Evolutionary conservation across 2,329 filamentous ascomycete species (phyloP).

Genomic region (Taxawa tesnikishii): DNA sequence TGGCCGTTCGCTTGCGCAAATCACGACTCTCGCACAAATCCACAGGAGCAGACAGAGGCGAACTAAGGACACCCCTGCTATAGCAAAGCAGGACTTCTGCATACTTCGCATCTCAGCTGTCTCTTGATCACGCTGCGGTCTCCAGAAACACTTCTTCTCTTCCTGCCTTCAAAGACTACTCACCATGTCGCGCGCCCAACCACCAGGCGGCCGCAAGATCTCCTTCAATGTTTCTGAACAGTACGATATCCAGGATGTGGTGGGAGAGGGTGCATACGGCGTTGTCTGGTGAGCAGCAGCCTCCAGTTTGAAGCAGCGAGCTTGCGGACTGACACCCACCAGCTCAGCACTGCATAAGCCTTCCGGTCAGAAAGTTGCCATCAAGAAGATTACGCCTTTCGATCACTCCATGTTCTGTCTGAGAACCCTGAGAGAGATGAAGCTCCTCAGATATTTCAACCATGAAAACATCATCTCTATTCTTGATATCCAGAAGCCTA

Average conservation of each 20-base stretch:
- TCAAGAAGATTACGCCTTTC: constrained; percentile 99
- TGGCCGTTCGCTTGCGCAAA: too few relatives aligned
- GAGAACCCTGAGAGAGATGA: constrained; percentile 96
- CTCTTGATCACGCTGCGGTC: too few relatives aligned
- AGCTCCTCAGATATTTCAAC: constrained; percentile 96
- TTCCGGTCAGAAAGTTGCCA: constrained; percentile 94
- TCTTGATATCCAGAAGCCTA: constrained; percentile 94
- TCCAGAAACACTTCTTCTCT: too few relatives aligned
- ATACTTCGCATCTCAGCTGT: constrained; percentile 4
- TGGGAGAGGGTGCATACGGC: constrained; percentile 95
- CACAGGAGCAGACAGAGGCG: too few relatives aligned
- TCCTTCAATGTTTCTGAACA: constrained; percentile 99
- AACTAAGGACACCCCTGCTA: too few relatives aligned
- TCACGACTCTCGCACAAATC: too few relatives aligned
- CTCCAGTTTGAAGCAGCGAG: constrained; percentile 1
- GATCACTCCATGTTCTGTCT: constrained; percentile 82
- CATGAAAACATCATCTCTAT: constrained; percentile 99
- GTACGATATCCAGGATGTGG: constrained; percentile 98
- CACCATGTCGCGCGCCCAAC: constrained; percentile 15
- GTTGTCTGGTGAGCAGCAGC: constrained; percentile 79
- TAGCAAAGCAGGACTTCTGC: too few relatives aligned
- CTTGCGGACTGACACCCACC: constrained; percentile 9
- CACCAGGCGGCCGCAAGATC: constrained; percentile 66
- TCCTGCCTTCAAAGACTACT: constrained; percentile 2
- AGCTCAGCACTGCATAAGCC: constrained; percentile 97